Conservation (phyloP, 2,329 filamentous ascomycete species). For the Hortaea sp. region DNA sequence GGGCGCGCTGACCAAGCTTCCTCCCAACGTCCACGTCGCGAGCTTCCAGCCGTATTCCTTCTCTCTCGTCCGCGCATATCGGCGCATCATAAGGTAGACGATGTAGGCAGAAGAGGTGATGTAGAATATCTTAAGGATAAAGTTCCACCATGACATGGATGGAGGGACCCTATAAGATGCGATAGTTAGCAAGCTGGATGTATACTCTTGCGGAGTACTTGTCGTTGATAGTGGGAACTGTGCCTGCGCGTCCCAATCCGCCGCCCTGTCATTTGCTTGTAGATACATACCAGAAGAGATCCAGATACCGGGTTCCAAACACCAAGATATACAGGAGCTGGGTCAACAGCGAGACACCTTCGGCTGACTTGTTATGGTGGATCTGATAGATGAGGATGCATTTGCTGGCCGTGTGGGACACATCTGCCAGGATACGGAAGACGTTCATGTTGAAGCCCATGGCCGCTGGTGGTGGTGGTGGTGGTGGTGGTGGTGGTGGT, state of each 20-base stretch:
- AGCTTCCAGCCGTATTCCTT: constrained; percentile 90
- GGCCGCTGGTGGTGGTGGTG: neutral
- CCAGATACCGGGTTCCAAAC: constrained; percentile 78
- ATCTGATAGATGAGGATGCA: constrained; percentile 85
- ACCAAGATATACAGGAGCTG: constrained; percentile 80
- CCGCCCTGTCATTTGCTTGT: neutral
- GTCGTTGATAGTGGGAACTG: no score
- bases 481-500: neutral
- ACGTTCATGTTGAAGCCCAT: constrained; percentile 8
- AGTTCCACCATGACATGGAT: constrained; percentile 50
- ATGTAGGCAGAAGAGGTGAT: constrained; percentile 77
- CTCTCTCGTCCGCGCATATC: constrained; percentile 81
- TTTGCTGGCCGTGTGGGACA: constrained; percentile 79
- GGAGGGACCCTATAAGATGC: neutral
- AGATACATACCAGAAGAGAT: constrained; percentile 42
- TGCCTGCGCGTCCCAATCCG: no score
- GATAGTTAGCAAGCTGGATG: no score
- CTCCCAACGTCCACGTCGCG: constrained; percentile 57
- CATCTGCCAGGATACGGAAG: constrained; percentile 69
- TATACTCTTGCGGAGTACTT: no score
- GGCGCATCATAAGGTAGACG: constrained; percentile 74
- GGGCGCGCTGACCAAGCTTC: constrained; percentile 58
- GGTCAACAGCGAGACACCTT: constrained; percentile 85
- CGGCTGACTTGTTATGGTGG: constrained; percentile 75
- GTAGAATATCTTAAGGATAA: constrained; percentile 82